A percentile compares a stretch with the other conserved stretches of the same genome.
phyloP scores from a whole-genome alignment of 139 green algal species.

The Chlorella sp. region DNA sequence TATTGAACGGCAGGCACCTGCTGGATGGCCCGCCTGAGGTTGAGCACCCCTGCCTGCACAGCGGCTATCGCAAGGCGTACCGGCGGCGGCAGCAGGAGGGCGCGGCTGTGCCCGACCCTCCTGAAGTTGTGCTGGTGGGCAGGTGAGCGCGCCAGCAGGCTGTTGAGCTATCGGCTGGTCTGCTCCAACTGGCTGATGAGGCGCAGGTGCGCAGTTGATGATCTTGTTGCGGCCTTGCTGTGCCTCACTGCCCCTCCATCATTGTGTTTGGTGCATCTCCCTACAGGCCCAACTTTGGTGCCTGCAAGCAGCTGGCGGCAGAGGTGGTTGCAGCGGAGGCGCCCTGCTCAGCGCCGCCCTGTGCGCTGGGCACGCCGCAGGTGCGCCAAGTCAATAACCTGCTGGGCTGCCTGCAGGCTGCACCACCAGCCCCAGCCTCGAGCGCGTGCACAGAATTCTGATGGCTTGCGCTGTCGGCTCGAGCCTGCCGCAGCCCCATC shows the following conservation, averaged over 20 bases:
- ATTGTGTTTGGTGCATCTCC: too few species aligned
- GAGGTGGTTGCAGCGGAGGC: constrained; percentile 56
- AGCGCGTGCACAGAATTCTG: too few species aligned
- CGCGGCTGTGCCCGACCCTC: background rate
- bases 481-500: too few species aligned
- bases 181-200: background rate
- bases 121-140: constrained; percentile 49
- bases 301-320: constrained; percentile 59
- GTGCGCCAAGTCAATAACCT: background rate
- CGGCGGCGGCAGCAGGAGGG: constrained; percentile 42
- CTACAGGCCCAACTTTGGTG: constrained; percentile 60
- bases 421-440: too few species aligned
- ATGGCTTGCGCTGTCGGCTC: too few species aligned
- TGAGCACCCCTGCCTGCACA: constrained; percentile 72
- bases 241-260: too few species aligned
- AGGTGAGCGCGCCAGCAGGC: constrained; percentile 14
- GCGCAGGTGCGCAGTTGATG: too few species aligned
- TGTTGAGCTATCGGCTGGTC: background rate
- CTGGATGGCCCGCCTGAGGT: background rate
- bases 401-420: too few species aligned
- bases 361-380: constrained; percentile 55
- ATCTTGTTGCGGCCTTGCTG: background rate
- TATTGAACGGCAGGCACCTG: background rate
- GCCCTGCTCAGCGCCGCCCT: constrained; percentile 42
- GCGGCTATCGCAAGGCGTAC: constrained; percentile 66